Evolutionary conservation across 2,329 filamentous ascomycete genomes (phyloP).

Genomic region (Epichloe glyceriae): DNA sequence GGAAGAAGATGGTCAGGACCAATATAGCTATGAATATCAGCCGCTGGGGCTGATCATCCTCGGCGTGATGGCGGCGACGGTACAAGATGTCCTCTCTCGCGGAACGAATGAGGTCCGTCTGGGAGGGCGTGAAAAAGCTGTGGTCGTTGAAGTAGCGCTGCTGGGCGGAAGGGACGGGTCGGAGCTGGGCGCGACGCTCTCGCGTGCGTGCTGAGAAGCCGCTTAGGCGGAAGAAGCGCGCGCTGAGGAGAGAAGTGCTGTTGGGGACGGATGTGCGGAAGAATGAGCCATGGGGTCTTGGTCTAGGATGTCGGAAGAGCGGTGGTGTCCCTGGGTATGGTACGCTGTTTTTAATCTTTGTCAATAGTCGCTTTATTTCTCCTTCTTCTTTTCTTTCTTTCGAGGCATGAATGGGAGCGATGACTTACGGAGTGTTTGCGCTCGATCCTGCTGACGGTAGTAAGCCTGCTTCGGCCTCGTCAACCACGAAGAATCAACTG

Average conservation of each 20-base stretch:
- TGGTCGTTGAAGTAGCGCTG: slow-evolving; percentile 6
- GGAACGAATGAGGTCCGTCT: slow-evolving; percentile 18
- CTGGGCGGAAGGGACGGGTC: not conserved
- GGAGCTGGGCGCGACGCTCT: not conserved
- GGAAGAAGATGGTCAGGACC: slow-evolving; percentile 27
- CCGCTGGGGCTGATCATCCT: slow-evolving; percentile 18
- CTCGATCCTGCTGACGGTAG: not conserved
- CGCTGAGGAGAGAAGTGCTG: slow-evolving; percentile 7
- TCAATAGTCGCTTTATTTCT: not conserved
- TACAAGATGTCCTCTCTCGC: slow-evolving; percentile 18
- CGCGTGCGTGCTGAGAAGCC: slow-evolving; percentile 14
- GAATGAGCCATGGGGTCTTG: slow-evolving; percentile 3
- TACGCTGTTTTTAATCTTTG: not conserved
- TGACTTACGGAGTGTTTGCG: slow-evolving; percentile 2
- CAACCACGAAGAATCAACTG: slow-evolving; percentile 5
- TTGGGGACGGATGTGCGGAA: slow-evolving; percentile 6
- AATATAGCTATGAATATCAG: slow-evolving; percentile 27
- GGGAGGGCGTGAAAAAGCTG: slow-evolving; percentile 16
- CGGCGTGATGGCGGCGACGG: slow-evolving; percentile 15
- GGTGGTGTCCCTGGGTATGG: not conserved
- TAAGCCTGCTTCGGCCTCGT: not conserved
- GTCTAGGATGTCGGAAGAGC: slow-evolving; percentile 3
- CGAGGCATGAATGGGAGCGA: not conserved
- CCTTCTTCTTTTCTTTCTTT: not conserved
- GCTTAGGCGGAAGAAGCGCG: slow-evolving; percentile 11